phyloP scores from a whole-genome alignment of 192 early-diverging fungal genomes.

The Coemansia sp. region DNA sequence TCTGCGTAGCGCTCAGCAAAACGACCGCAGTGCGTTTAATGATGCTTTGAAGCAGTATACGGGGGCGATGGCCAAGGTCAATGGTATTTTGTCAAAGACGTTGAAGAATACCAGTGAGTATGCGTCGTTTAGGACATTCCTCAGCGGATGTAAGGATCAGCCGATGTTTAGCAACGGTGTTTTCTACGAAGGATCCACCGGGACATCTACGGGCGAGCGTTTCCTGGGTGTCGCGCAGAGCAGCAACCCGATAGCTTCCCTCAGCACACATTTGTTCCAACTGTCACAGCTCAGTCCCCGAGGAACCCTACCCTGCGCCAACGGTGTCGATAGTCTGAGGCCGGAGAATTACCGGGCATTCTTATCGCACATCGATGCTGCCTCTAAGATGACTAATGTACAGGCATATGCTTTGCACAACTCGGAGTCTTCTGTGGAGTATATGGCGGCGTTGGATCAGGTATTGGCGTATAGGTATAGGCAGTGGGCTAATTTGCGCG shows the following conservation, averaged over 20 bases:
- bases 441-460: slow-evolving; percentile 79
- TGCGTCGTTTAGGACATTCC: slow-evolving; percentile 87
- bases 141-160: slow-evolving; percentile 87
- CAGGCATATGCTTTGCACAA: slow-evolving; percentile 65
- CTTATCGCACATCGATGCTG: slow-evolving; percentile 65
- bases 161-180: slow-evolving; percentile 91
- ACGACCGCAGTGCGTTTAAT: slow-evolving; percentile 67
- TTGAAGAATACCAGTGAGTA: slow-evolving; percentile 75
- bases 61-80: slow-evolving; percentile 67
- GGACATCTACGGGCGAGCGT: slow-evolving; percentile 51
- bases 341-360: slow-evolving; percentile 81
- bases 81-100: slow-evolving; percentile 80
- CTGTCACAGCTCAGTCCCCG: slow-evolving; percentile 77
- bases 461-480: slow-evolving; percentile 81
- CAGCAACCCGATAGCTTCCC: slow-evolving; percentile 86
- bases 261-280: slow-evolving; percentile 83
- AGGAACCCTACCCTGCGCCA: slow-evolving; percentile 76
- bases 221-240: slow-evolving; percentile 86
- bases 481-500: slow-evolving; percentile 89
- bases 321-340: slow-evolving; percentile 73
- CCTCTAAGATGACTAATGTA: slow-evolving; percentile 55
- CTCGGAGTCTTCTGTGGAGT: slow-evolving; percentile 65
- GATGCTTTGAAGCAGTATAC: slow-evolving; percentile 59
- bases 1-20: slow-evolving; percentile 55
- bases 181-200: slow-evolving; percentile 73